Base-by-base conservation (phyloP, 2,329 filamentous ascomycete species). In the Zymoseptoria ardabiliae region DNA sequence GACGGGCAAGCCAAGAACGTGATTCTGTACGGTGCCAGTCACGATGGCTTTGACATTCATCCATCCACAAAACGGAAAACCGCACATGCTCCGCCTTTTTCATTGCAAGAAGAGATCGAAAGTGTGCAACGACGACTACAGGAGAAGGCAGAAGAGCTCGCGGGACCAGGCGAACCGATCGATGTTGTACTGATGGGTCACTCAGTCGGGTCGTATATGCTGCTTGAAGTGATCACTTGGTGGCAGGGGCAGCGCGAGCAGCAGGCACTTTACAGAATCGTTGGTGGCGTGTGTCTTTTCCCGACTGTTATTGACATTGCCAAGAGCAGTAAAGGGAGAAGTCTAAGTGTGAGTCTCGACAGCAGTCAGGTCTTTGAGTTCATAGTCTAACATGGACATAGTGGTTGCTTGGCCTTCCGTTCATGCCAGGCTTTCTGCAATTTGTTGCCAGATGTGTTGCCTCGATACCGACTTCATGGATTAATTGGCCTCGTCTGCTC, bases 281-380 rank as follows among this genome's bases (percentile, higher is more conserved):
- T 65, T 7, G 68, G 69, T 17, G 72, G 68, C 11, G 69, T 80
- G 4, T 75, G 74, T 51, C 64, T 81, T 4, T 79, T 79, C 56
- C 77, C 78, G 2, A 80, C 78, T 0, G 70, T 81, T n/a, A 72
- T 74, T 56, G 73, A 81, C 60, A 75, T 81, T 52, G 73, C 72
- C 13, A 71, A 73, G 60, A 79, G 77, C 64, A 69, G 71, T 11
- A 78, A 70, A 58, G 78, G 78, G 5, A 71, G 68, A 62, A 74
- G 72, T 54, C 66, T 73, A 55, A 70, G 69, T 51, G 76, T 78
- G 69, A 51, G 74, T 72, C 9, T 41, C 55, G 53, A 25, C n/a
- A 22, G 5, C 51, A 21, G 35, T 54, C 20, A 19, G 19, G 7
- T 28, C 17, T 10, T 13, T 20, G 19, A 9, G 19, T 50, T 21